A percentile compares a stretch with the other conserved stretches of the same genome.
Conservation (phyloP, 1,139 yeast species). For the Candida glucosophila region DNA sequence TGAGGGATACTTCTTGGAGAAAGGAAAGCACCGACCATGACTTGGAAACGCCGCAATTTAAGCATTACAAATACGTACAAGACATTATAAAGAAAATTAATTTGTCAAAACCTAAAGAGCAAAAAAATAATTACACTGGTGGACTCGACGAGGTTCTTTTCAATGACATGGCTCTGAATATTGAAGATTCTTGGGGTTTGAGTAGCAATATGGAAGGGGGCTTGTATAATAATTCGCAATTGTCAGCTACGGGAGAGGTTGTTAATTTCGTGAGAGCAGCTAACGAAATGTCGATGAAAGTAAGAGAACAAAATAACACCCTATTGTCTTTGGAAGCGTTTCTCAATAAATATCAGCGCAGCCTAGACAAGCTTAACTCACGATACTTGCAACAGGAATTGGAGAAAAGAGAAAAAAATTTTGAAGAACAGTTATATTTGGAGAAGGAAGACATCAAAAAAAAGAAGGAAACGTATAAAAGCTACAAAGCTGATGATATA, state of each 20-base stretch:
- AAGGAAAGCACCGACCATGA: constrained; percentile 1
- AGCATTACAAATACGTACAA: constrained; percentile 37
- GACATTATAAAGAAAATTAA: constrained; percentile 18
- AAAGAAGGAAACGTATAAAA: constrained; percentile 1
- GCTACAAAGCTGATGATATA: background rate
- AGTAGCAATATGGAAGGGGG: constrained; percentile 52
- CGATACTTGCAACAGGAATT: constrained; percentile 17
- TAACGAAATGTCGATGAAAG: constrained; percentile 20
- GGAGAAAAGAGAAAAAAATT: constrained; percentile 11
- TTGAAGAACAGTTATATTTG: constrained; percentile 10
- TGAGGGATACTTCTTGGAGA: constrained; percentile 1
- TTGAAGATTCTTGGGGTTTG: constrained; percentile 55
- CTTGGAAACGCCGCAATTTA: constrained; percentile 21
- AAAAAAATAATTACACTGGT: constrained; percentile 4
- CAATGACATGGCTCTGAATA: constrained; percentile 60
- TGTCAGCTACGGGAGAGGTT: constrained; percentile 18
- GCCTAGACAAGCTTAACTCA: constrained; percentile 21
- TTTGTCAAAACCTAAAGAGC: constrained; percentile 1
- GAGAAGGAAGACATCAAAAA: constrained; percentile 1
- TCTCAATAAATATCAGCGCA: constrained; percentile 18
- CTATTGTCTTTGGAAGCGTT: constrained; percentile 23
- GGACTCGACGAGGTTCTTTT: constrained; percentile 69
- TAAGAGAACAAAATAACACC: constrained; percentile 30
- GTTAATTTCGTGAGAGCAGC: constrained; percentile 30
- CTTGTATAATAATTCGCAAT: constrained; percentile 53